These are phyloP conservation scores for Austroboletus novae-zelandiae DNA, from an alignment of 1,284 basidiomycete species.

Conservation along the genomic window DNA sequence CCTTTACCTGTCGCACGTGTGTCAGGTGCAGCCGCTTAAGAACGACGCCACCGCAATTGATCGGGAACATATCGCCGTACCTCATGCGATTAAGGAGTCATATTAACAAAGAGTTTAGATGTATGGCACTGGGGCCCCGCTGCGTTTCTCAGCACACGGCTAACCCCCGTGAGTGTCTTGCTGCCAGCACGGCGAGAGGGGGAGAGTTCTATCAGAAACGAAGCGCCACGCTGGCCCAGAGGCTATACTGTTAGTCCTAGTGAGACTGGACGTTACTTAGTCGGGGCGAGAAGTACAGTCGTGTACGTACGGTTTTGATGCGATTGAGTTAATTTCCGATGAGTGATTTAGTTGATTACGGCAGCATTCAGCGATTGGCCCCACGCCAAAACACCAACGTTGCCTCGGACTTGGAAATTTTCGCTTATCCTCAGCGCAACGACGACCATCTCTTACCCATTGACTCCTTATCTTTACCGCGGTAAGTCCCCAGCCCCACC, in stretches of 20 bases:
- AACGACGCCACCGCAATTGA: neutral
- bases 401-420: slow-evolving; percentile 22
- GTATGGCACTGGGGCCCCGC: neutral
- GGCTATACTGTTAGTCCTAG: too few relatives aligned
- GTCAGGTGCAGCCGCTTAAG: neutral
- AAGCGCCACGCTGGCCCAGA: neutral
- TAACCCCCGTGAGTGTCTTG: neutral
- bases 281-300: too few relatives aligned
- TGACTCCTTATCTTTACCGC: neutral
- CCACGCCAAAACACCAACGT: slow-evolving; percentile 6
- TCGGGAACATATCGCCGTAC: neutral
- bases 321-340: neutral
- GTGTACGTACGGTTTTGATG: neutral
- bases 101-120: neutral
- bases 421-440: slow-evolving; percentile 5
- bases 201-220: slow-evolving; percentile 3
- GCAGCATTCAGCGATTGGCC: slow-evolving; percentile 11
- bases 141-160: neutral
- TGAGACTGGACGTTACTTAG: too few relatives aligned
- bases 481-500: too few relatives aligned
- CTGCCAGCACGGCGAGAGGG: neutral
- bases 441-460: slow-evolving; percentile 7
- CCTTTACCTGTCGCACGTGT: neutral
- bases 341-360: neutral
- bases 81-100: neutral